A percentile compares a stretch with the other conserved stretches of the same genome.
These are phyloP conservation scores for Goffeauzyma gilvescens DNA, from an alignment of 768 basidiomycete species.

Conservation along the genomic window DNA sequence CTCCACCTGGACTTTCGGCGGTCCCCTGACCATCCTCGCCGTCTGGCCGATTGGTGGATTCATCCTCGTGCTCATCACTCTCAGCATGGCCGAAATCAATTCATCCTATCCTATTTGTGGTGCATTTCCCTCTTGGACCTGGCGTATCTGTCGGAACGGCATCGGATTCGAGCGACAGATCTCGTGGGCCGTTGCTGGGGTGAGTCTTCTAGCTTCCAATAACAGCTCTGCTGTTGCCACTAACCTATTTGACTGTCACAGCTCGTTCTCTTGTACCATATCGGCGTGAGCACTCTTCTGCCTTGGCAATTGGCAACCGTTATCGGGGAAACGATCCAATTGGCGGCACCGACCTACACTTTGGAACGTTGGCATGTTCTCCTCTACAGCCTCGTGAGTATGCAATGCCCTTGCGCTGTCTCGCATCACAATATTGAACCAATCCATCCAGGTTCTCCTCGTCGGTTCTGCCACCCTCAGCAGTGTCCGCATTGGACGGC, in stretches of 20 bases:
- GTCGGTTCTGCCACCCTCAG: too few species aligned
- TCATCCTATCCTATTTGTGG: conserved; percentile 30
- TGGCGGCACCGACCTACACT: conserved; percentile 17
- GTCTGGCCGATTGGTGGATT: conserved; percentile 27
- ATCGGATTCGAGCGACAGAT: conserved; percentile 27
- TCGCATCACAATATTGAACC: too few species aligned
- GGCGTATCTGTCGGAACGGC: conserved; percentile 25
- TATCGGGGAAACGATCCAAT: conserved; percentile 20
- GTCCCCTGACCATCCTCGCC: conserved; percentile 22
- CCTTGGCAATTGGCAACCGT: conserved; percentile 24
- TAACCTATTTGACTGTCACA: not conserved
- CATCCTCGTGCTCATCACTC: conserved; percentile 17
- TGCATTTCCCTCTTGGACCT: conserved; percentile 30
- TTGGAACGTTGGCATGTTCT: conserved; percentile 20
- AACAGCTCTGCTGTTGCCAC: not conserved
- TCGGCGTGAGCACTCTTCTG: conserved; percentile 22
- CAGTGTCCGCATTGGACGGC: too few species aligned
- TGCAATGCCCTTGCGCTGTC: too few species aligned
- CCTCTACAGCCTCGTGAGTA: conserved; percentile 25
- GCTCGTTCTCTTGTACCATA: conserved; percentile 10
- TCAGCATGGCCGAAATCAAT: conserved; percentile 25
- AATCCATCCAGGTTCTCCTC: too few species aligned
- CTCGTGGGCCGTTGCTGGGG: conserved; percentile 22
- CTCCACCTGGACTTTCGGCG: conserved; percentile 27
- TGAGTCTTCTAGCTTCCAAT: not conserved